These are phyloP conservation scores for Manihot esculenta DNA, from an alignment of 441 rosid genomes.

Conservation along the genomic window DNA sequence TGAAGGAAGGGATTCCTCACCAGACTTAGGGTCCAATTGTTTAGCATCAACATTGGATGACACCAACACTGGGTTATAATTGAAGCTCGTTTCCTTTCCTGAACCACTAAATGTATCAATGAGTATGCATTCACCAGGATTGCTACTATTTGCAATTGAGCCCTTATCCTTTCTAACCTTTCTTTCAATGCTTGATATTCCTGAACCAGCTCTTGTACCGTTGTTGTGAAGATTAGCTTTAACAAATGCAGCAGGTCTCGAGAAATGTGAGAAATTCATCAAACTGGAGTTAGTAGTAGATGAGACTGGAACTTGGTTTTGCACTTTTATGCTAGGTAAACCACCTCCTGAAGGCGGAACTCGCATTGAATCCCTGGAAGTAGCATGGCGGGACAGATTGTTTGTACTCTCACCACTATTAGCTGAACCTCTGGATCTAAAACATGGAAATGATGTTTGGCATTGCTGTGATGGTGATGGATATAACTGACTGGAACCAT, in stretches of 20 bases:
- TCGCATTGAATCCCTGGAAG: conserved; percentile 24
- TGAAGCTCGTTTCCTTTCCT: conserved; percentile 35
- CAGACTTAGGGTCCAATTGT: conserved; percentile 34
- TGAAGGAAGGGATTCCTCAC: conserved; percentile 31
- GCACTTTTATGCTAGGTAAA: conserved; percentile 35
- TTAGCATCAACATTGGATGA: conserved; percentile 41
- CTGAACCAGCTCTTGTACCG: conserved; percentile 27
- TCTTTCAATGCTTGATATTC: conserved; percentile 27
- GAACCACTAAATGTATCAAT: conserved; percentile 24
- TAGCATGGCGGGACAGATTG: conserved; percentile 21
- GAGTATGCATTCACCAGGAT: conserved; percentile 22
- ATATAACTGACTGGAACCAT: conserved; percentile 29
- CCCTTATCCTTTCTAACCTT: conserved; percentile 33
- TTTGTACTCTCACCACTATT: conserved; percentile 22
- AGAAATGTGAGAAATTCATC: conserved; percentile 74
- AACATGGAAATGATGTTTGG: conserved; percentile 42
- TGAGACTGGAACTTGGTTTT: conserved; percentile 36
- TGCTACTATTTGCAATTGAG: conserved; percentile 28
- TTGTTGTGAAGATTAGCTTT: conserved; percentile 44
- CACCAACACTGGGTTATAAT: conserved; percentile 31
- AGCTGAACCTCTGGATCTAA: conserved; percentile 40
- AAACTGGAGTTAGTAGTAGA: conserved; percentile 39
- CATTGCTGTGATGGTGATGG: conserved; percentile 34
- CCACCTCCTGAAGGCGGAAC: conserved; percentile 24
- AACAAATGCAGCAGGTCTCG: conserved; percentile 56